phyloP scores from a whole-genome alignment of 2,329 filamentous ascomycete genomes.

The Aspergillus felis region DNA sequence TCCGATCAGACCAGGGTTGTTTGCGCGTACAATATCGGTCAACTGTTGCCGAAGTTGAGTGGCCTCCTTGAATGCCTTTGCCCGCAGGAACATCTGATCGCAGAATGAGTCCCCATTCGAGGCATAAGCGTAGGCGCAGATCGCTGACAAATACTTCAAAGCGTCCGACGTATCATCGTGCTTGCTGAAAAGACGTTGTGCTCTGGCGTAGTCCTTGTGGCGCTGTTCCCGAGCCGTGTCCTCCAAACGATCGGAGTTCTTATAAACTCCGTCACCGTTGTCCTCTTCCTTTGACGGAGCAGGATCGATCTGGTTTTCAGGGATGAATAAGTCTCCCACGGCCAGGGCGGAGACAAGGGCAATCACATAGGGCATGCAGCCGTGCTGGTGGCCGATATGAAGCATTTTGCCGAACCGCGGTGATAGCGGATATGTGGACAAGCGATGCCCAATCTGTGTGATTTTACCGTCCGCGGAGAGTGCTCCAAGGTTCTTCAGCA shows the following conservation, averaged over 20 bases:
- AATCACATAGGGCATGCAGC: constrained; percentile 79
- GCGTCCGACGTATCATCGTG: constrained; percentile 82
- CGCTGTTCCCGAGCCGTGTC: constrained; percentile 66
- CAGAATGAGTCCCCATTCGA: constrained; percentile 68
- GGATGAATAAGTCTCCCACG: constrained; percentile 81
- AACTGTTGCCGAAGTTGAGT: constrained; percentile 79
- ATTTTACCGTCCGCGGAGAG: constrained; percentile 68
- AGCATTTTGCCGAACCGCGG: constrained; percentile 90
- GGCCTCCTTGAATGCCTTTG: constrained; percentile 83
- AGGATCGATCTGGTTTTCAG: constrained; percentile 72
- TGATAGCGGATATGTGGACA: constrained; percentile 85
- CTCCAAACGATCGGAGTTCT: constrained; percentile 65
- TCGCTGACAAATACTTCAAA: constrained; percentile 82
- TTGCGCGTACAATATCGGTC: constrained; percentile 70
- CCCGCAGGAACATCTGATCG: constrained; percentile 75
- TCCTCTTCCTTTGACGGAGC: constrained; percentile 44
- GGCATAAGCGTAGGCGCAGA: constrained; percentile 80
- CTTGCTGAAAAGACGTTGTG: constrained; percentile 73
- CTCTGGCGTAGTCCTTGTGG: constrained; percentile 63
- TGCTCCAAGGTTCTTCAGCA: constrained; percentile 81
- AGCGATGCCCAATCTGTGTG: constrained; percentile 72
- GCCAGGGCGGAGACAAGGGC: constrained; percentile 85
- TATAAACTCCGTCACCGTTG: constrained; percentile 45
- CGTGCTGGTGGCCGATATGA: constrained; percentile 77
- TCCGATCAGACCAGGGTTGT: constrained; percentile 54